Evolutionary conservation across 2,329 filamentous ascomycete species (phyloP).

Genomic region (Emergomyces pasteurianus): DNA sequence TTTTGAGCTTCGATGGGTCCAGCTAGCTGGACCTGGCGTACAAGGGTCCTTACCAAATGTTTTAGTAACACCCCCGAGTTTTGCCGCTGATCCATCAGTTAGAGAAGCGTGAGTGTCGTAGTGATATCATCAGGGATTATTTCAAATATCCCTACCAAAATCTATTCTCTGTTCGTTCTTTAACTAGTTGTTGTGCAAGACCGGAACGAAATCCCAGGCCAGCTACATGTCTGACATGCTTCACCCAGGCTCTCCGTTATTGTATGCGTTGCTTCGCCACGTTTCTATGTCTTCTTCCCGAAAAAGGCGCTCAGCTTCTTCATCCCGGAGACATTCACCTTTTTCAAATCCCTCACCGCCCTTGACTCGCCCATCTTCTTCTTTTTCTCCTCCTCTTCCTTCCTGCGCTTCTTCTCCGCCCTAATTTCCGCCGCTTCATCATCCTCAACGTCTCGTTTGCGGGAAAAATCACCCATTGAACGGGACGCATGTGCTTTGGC

Average conservation of each 20-base stretch:
- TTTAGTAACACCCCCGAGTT: neutral
- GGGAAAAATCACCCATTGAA: slow-evolving; percentile 37
- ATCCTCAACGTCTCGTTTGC: slow-evolving; percentile 30
- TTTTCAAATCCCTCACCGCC: slow-evolving; percentile 69
- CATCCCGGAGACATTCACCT: slow-evolving; percentile 87
- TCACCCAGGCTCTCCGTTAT: neutral
- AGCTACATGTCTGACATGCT: neutral
- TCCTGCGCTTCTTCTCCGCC: slow-evolving; percentile 70
- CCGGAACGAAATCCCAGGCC: neutral
- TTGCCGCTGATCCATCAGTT: neutral
- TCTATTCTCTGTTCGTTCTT: too few relatives aligned
- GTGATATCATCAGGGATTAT: neutral
- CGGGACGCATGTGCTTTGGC: slow-evolving; percentile 60
- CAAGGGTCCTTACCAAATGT: neutral
- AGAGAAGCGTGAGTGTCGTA: neutral
- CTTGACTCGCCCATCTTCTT: slow-evolving; percentile 65
- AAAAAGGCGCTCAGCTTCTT: slow-evolving; percentile 96
- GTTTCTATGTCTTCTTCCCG: slow-evolving; percentile 40
- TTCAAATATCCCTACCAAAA: neutral
- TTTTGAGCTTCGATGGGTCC: neutral
- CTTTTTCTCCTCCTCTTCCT: slow-evolving; percentile 79
- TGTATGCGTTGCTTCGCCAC: neutral
- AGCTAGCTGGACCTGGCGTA: too few relatives aligned
- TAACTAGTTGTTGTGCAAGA: too few relatives aligned
- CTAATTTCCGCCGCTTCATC: slow-evolving; percentile 34